Base-by-base conservation (phyloP, 768 basidiomycete species). In the Leccinum rimulosum region DNA sequence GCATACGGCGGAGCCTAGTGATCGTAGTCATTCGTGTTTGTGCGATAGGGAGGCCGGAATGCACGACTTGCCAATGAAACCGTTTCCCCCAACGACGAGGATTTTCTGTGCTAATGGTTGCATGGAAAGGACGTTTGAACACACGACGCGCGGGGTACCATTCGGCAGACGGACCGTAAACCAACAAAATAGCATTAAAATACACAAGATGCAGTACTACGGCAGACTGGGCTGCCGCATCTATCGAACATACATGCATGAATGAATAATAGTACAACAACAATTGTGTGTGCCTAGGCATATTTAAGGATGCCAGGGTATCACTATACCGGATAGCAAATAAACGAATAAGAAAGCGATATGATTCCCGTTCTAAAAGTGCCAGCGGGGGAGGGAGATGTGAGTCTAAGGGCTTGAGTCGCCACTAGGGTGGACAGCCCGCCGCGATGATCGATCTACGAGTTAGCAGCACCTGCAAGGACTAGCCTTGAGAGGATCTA, bases 21-120 rank as follows among this genome's bases (percentile, higher is more conserved):
- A 58, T 35, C 45, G 4, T 62, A 38, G 60, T n/a, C 59, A 27
- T 49, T 27, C 22, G 15, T 27, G 36, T 30, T 19, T 33, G 58
- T 35, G 15, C 17, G 19, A 61, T 28, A 28, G 25, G 28, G 22
- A 28, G 25, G 31, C 48, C 54, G 59, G 27, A 28, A 22, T 36
- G 15, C 0, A 22, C n/a, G 11, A 59, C 76, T 60, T 63, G 91
- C 95, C 96, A 68, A 99, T 86, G 78, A 97, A 98, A 6, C 97
- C 97, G 77, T 97, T 97, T 49, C 97, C 97, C n/a, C 97, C 97
- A 2, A 98, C 84, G 45, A 99, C 93, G n/a, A 98, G 84, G 38
- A 98, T 81, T 68, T 80, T 88, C 55, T 78, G 82, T 54, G 79
- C 57, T 25, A 79, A n/a, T 43, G 62, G 55, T 55, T 56, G n/a